Conservation (phyloP, 163 green algal species). For the Scenedesmus sp. region DNA sequence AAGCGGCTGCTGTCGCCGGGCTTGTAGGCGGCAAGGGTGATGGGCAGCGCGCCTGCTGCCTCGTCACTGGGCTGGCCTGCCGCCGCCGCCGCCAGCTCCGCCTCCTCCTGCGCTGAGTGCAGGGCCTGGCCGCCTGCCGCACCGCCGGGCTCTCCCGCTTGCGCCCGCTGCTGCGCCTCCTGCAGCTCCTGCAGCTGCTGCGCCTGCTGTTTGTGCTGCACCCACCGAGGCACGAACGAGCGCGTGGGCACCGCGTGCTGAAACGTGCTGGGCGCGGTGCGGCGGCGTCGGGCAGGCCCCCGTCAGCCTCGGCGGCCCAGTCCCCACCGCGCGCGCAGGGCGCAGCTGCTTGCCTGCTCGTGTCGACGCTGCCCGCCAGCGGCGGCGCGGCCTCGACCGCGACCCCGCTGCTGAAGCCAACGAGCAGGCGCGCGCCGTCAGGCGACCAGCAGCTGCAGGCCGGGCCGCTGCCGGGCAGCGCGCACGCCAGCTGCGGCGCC, state of each 20-base stretch:
- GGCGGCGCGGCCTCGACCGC: slow-evolving; percentile 57
- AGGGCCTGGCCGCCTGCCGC: no score
- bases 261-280: no score
- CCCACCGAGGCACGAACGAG: no score
- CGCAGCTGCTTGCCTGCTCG: slow-evolving; percentile 26
- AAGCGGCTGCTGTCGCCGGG: not conserved
- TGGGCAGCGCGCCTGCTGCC: no score
- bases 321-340: no score
- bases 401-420: slow-evolving; percentile 57
- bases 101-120: slow-evolving; percentile 5
- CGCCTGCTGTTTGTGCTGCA: not conserved
- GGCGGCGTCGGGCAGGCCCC: no score
- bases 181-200: slow-evolving; percentile 1
- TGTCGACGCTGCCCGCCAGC: not conserved
- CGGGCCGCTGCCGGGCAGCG: slow-evolving; percentile 14
- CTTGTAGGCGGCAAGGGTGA: slow-evolving; percentile 1
- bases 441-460: slow-evolving; percentile 60
- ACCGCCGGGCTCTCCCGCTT: not conserved
- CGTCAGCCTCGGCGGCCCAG: no score
- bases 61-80: no score
- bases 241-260: no score
- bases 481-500: not conserved
- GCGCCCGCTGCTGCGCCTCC: not conserved
- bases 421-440: slow-evolving; percentile 54
- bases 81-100: no score